Conservation (phyloP, 805 yeast genomes). For the Wickerhamiella azymoides region DNA sequence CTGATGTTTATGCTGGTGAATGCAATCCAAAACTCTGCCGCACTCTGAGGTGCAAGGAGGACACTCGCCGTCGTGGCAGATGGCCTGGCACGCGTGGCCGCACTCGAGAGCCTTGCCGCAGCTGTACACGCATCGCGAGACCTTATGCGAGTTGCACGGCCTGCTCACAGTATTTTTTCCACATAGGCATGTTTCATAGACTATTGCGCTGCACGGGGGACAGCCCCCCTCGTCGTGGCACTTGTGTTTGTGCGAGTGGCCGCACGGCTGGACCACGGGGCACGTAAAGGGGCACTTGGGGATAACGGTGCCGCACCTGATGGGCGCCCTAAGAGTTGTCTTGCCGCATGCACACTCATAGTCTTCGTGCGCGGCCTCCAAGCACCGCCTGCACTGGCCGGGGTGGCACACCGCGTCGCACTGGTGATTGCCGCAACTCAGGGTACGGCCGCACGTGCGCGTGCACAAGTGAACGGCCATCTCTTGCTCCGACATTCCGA, state of each 20-base stretch:
- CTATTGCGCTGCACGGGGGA: conserved; percentile 22
- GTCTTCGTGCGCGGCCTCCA: conserved; percentile 21
- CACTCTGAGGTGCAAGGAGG: conserved; percentile 46
- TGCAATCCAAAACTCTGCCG: conserved; percentile 37
- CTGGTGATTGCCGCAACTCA: conserved; percentile 22
- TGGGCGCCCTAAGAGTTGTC: conserved; percentile 22
- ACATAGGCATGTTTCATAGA: conserved; percentile 46
- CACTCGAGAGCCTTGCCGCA: conserved; percentile 38
- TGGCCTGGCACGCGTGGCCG: conserved; percentile 41
- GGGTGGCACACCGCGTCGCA: conserved; percentile 22
- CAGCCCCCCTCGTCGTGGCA: conserved; percentile 15
- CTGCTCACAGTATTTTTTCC: conserved; percentile 41
- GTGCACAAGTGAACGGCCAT: conserved; percentile 22
- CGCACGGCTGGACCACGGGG: conserved; percentile 19
- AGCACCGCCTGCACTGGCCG: conserved; percentile 24
- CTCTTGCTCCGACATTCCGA: conserved; percentile 10
- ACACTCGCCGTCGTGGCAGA: conserved; percentile 53
- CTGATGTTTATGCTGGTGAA: conserved; percentile 43
- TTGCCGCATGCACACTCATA: conserved; percentile 23
- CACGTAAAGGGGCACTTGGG: conserved; percentile 21
- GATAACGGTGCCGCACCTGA: conserved; percentile 22
- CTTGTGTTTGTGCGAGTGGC: conserved; percentile 20
- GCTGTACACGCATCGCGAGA: conserved; percentile 43
- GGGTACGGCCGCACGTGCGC: conserved; percentile 17
- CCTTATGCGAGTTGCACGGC: conserved; percentile 47